These are phyloP conservation scores for Pythium scleroteichum DNA, from an alignment of 352 stramenopile genomes.

Conservation along the genomic window DNA sequence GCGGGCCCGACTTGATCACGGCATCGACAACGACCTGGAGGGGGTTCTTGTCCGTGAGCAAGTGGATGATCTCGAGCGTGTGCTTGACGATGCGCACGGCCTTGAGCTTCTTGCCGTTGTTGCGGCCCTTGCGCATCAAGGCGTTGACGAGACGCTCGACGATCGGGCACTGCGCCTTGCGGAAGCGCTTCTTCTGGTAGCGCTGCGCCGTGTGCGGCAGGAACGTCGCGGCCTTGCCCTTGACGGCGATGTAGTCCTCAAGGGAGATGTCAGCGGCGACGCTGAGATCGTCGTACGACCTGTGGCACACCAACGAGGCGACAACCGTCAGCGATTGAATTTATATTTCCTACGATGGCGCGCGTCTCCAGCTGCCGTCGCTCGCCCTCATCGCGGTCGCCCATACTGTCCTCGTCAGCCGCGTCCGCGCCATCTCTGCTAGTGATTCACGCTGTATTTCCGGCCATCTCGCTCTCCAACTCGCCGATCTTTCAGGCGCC, in stretches of 20 bases:
- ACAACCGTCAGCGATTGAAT: neutral
- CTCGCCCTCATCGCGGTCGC: too few species aligned
- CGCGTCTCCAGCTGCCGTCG: too few species aligned
- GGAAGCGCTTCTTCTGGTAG: slow-evolving; percentile 99
- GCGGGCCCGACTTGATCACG: slow-evolving; percentile 95
- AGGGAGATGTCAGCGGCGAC: slow-evolving; percentile 97
- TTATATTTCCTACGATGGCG: too few species aligned
- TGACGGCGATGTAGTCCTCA: slow-evolving; percentile 99
- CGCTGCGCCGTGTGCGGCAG: slow-evolving; percentile 98
- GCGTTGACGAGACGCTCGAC: slow-evolving; percentile 97
- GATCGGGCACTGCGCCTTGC: slow-evolving; percentile 99
- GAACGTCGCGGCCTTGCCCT: slow-evolving; percentile 98
- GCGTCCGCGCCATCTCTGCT: too few species aligned
- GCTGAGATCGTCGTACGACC: slow-evolving; percentile 99
- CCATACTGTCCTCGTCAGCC: too few species aligned
- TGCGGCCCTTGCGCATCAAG: slow-evolving; percentile 99
- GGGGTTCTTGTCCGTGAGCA: slow-evolving; percentile 99
- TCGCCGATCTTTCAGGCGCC: too few species aligned
- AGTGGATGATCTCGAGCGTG: slow-evolving; percentile 99
- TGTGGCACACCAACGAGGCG: slow-evolving; percentile 37
- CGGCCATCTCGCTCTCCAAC: too few species aligned
- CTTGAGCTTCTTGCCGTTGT: slow-evolving; percentile 99
- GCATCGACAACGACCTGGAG: slow-evolving; percentile 96
- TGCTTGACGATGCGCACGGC: slow-evolving; percentile 98
- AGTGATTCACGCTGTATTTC: too few species aligned